These are phyloP conservation scores for Termitomyces titanicus DNA, from an alignment of 768 basidiomycete species.

Conservation along the genomic window DNA sequence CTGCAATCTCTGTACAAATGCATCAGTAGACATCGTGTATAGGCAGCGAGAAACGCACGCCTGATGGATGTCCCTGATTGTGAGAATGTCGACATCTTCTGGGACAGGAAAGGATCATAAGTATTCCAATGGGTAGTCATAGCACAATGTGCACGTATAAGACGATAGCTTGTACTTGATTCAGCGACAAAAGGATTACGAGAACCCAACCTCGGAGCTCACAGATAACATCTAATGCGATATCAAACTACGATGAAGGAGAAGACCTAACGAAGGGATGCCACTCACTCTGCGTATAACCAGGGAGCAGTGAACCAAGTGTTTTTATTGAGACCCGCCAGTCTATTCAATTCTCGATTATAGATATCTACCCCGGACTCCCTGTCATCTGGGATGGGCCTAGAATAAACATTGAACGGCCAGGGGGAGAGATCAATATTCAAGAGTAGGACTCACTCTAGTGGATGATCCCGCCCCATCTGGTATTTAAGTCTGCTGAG, in stretches of 20 bases:
- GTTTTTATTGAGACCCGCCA: conserved; percentile 43
- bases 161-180: conserved; percentile 62
- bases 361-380: conserved; percentile 69
- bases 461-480: conserved; percentile 72
- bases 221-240: conserved; percentile 69
- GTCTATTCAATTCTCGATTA: conserved; percentile 63
- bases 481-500: conserved; percentile 81
- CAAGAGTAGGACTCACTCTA: conserved; percentile 48
- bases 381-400: conserved; percentile 72
- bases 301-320: conserved; percentile 94
- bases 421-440: neutral
- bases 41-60: conserved; percentile 43
- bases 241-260: neutral
- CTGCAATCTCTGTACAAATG: conserved; percentile 57
- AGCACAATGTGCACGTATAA: conserved; percentile 70
- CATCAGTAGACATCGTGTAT: neutral
- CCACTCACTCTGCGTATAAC: conserved; percentile 89
- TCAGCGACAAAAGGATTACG: neutral
- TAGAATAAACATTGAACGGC: conserved; percentile 22
- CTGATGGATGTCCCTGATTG: conserved; percentile 75
- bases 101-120: conserved; percentile 80
- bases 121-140: conserved; percentile 64
- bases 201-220: conserved; percentile 18
- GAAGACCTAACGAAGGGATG: conserved; percentile 2
- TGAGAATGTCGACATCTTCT: conserved; percentile 81